These are phyloP conservation scores for Passalora sequoiae DNA, from an alignment of 2,329 filamentous ascomycete genomes.

Conservation along the genomic window DNA sequence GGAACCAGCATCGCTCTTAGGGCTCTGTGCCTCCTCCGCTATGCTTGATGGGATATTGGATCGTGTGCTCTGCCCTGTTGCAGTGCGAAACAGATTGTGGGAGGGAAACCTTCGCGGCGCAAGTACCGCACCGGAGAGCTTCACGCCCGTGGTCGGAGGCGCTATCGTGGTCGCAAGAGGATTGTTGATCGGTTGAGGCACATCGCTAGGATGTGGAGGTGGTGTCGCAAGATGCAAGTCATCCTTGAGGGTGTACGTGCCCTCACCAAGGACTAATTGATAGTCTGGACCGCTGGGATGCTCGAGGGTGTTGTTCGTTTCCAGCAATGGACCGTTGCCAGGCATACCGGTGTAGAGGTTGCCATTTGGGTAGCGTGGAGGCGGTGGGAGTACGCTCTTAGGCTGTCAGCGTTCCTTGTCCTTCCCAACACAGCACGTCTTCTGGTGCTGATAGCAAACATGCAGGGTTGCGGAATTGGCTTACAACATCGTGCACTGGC, in stretches of 20 bases:
- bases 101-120: constrained; percentile 48
- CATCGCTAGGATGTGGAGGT: constrained; percentile 90
- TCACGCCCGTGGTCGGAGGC: constrained; percentile 80
- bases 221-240: constrained; percentile 89
- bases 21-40: constrained; percentile 44
- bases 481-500: constrained; percentile 16
- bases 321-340: constrained; percentile 68
- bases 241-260: constrained; percentile 85
- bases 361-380: constrained; percentile 66
- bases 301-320: constrained; percentile 86
- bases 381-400: constrained; percentile 22
- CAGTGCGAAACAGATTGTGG: constrained; percentile 40
- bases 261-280: constrained; percentile 90
- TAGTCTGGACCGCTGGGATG: constrained; percentile 78
- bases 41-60: constrained; percentile 41
- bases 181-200: constrained; percentile 79
- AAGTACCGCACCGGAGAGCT: constrained; percentile 70
- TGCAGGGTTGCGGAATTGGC: constrained; percentile 13
- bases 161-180: constrained; percentile 79
- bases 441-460: constrained; percentile 10
- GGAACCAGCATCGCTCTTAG: constrained; percentile 43
- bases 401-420: constrained; percentile 13
- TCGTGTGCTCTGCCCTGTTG: constrained; percentile 37
- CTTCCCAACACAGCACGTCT: constrained; percentile 8
- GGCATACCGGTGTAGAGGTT: constrained; percentile 62